Evolutionary conservation across 768 basidiomycete genomes (phyloP).

Genomic region (Trametes gibbosa): DNA sequence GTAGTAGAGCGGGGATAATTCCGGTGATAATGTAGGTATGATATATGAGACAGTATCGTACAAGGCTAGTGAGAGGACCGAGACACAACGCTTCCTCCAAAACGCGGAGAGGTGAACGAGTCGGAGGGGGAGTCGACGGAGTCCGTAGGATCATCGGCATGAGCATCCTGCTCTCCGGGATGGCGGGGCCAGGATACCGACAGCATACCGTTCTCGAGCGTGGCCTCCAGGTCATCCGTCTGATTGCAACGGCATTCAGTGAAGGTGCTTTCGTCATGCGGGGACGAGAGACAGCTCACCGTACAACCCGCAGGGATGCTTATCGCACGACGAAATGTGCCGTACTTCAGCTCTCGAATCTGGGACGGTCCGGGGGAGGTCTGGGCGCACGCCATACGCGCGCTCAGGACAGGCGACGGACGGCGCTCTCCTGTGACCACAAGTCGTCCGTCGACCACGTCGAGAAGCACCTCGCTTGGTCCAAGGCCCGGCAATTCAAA

Average conservation of each 20-base stretch:
- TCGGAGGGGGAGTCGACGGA: background rate
- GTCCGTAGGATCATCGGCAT: background rate
- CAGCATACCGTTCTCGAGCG: conserved; percentile 39
- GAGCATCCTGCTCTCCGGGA: background rate
- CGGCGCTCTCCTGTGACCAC: conserved; percentile 37
- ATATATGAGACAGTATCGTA: background rate
- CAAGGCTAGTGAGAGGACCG: background rate
- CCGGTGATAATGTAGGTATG: background rate
- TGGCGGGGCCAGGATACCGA: conserved; percentile 39
- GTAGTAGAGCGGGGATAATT: background rate
- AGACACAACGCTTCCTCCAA: background rate
- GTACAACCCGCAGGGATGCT: conserved; percentile 36
- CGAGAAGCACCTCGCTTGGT: conserved; percentile 33
- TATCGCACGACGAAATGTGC: conserved; percentile 36
- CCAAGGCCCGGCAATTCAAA: conserved; percentile 30
- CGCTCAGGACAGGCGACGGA: background rate
- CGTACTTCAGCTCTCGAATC: conserved; percentile 40
- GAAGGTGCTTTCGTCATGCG: background rate
- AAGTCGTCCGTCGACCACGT: conserved; percentile 32
- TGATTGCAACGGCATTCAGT: conserved; percentile 15
- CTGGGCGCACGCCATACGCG: background rate
- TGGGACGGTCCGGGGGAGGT: conserved; percentile 16
- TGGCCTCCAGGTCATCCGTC: conserved; percentile 36
- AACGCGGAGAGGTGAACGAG: background rate
- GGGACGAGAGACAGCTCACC: conserved; percentile 19